Percentiles rank a stretch among this genome's conserved stretches.
phyloP scores from a whole-genome alignment of 768 basidiomycete species.

The Mycena floridula region DNA sequence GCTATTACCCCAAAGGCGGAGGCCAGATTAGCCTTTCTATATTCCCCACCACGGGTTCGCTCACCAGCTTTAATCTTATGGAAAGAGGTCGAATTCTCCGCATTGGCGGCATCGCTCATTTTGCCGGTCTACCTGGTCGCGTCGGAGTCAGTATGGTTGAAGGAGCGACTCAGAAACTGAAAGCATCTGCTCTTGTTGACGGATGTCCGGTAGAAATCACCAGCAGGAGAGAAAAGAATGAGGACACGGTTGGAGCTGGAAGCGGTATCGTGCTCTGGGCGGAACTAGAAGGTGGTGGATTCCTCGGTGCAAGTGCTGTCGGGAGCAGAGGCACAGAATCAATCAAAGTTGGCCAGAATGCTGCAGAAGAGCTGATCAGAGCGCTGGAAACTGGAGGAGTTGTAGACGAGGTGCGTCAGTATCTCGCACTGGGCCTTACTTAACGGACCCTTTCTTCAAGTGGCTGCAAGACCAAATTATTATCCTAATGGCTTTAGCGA shows the following conservation, averaged over 20 bases:
- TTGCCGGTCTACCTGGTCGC: conserved; percentile 53
- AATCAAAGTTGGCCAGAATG: conserved; percentile 46
- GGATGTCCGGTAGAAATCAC: conserved; percentile 23
- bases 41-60: conserved; percentile 31
- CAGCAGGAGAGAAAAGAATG: conserved; percentile 33
- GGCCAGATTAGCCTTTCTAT: conserved; percentile 48
- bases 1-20: conserved; percentile 72
- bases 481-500: conserved; percentile 68
- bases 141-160: conserved; percentile 52
- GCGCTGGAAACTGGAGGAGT: conserved; percentile 63
- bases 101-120: conserved; percentile 57
- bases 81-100: conserved; percentile 46
- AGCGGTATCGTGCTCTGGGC: conserved; percentile 75
- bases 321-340: conserved; percentile 45
- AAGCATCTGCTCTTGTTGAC: conserved; percentile 27
- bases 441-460: conserved; percentile 5
- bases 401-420: conserved; percentile 57
- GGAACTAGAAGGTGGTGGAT: conserved; percentile 59
- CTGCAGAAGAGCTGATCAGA: conserved; percentile 50
- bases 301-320: conserved; percentile 64
- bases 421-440: not conserved
- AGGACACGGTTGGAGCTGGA: conserved; percentile 50
- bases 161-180: conserved; percentile 43
- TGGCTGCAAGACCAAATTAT: conserved; percentile 71
- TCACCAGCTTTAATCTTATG: conserved; percentile 41